A percentile compares a stretch with the other conserved stretches of the same genome.
phyloP scores from a whole-genome alignment of 2,329 filamentous ascomycete species.

The Colletotrichum chlorophyti region DNA sequence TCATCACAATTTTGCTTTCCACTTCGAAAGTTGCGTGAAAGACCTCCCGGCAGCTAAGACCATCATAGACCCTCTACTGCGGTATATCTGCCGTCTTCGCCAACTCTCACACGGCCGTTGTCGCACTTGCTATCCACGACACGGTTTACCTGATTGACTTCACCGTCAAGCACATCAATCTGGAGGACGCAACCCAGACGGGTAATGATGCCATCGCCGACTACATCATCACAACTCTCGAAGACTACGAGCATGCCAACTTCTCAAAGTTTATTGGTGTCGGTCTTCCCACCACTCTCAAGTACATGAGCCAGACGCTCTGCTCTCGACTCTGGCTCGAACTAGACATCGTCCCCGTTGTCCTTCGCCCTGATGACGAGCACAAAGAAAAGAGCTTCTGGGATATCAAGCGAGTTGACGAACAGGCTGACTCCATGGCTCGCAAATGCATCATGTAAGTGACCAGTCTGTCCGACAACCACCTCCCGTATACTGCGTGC shows the following conservation, averaged over 20 bases:
- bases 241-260: conserved; percentile 68
- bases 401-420: conserved; percentile 70
- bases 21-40: not conserved
- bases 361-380: conserved; percentile 59
- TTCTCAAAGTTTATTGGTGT: conserved; percentile 77
- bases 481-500: not conserved
- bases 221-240: conserved; percentile 63
- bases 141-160: conserved; percentile 79
- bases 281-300: conserved; percentile 69
- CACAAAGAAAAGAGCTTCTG: conserved; percentile 52
- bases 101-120: conserved; percentile 58
- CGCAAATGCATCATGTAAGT: conserved; percentile 77
- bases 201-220: conserved; percentile 60
- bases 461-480: not conserved
- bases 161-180: conserved; percentile 63
- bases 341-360: conserved; percentile 77
- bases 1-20: not conserved
- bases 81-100: conserved; percentile 65
- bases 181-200: conserved; percentile 46
- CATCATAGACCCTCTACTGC: conserved; percentile 60
- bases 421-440: conserved; percentile 82
- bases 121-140: conserved; percentile 76
- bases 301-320: conserved; percentile 67
- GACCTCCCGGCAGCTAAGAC: not conserved
- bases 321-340: conserved; percentile 78